Base-by-base conservation (phyloP, 2,329 filamentous ascomycete species). In the Aspergillus viridinutans region DNA sequence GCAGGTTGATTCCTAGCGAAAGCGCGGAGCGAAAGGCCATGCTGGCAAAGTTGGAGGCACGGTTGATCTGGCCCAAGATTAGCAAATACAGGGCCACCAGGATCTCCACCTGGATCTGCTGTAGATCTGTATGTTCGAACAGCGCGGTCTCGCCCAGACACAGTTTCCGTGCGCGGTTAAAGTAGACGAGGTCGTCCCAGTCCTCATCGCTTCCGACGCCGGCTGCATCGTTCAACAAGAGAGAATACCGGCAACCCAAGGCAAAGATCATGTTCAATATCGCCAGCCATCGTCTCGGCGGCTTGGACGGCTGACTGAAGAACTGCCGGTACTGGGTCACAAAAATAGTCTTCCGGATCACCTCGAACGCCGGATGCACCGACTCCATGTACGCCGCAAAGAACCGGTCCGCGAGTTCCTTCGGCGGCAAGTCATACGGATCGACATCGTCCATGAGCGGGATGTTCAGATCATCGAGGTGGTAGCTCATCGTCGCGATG, bases 261-360 rank as follows among this genome's bases (percentile, higher is more conserved):
- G 76, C 76, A 53, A 79, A 76, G n/a, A 79, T 71, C 65, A 78
- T 69, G 55, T 79, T 78, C 52, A 79, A 55, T n/a, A 77, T 74
- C 1, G 75, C 74, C 4, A 78, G 65, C 74, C 74, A 76, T 56
- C 71, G 70, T 25, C 59, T 61, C 0, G 69, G 70, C 2, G 73
- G 72, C 12, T 64, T 59, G 6, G 61, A 53, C n/a, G 57, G 61
- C 3, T 56, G 49, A n/a, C 54, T 59, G 26, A 61, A 72, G 20
- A 75, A 73, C 29, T 69, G 64, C 29, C 64, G 62, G 58, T 77
- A 78, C 54, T 77, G 75, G n/a, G 64, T 56, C 1, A 63, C 65
- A 42, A 78, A 78, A 4, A 70, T 71, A 17, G 61, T 52, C 50
- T 67, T 67, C n/a, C 74, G 68, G 32, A 79, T 60, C n/a, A 77